Evolutionary conservation across 2,329 filamentous ascomycete genomes (phyloP), one percentile per base, ranked within the genome.

Genomic region (Xylaria sp.): DNA sequence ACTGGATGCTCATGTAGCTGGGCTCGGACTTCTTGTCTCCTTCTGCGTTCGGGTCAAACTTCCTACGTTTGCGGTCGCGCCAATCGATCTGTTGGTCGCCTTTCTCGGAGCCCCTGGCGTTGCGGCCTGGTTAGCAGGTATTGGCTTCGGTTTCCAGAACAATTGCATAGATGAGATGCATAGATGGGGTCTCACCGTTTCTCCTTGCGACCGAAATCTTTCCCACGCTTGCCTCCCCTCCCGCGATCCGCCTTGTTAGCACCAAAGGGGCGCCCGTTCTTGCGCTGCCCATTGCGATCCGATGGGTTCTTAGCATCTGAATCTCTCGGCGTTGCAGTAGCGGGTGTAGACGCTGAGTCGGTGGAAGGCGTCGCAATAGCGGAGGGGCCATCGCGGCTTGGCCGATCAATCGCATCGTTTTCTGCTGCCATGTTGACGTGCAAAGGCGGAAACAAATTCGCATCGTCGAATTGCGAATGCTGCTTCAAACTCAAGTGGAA

Each of bases 1-100:
- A 89, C 47, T 84, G 82, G 66, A 88, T 88, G 77, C 77, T 81
- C 81, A 83, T 84, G 71, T 90, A 88, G 68, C 89, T 86, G 3
- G 82, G 81, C 24, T 79, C 75, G 4, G 80, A 81, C 42, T 79
- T 75, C 30, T 75, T 74, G 9, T 78, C 76, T 14, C 21, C 63
- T 2, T 73, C 70, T 42, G 67, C 73, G 27, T 75, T 75, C 17
- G 74, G 75, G 61, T 83, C 81, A 2, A 85, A 71, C 71, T 84
- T 87, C 66, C 82, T 85, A 47, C 87, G 85, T 78, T 90, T 90
- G n/a, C 79, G 78, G 63, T 83, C 82, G 74, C 85, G 82, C 72
- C 83, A 80, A 50, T 85, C 82, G 30, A 84, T 7, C 27, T 36
- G 47, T 81, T 69, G 83, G 81, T 61, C 24, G 24, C 24, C 84